Base-by-base conservation (phyloP, 768 basidiomycete genomes). In the Leccinum variicolor region DNA sequence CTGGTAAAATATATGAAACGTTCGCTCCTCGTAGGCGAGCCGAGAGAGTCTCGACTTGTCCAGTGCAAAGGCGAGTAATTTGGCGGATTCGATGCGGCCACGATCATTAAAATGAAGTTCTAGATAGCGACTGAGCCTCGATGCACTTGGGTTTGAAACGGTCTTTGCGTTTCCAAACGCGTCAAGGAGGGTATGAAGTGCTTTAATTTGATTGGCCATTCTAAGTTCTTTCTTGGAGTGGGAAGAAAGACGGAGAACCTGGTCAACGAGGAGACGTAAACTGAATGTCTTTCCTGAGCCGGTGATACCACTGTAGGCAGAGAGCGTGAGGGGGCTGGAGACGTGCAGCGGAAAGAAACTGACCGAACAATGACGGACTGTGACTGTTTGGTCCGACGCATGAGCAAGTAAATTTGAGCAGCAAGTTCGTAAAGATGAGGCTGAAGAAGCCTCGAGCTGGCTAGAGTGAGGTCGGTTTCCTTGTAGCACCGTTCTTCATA, bases 151-250 rank as follows among this genome's bases (percentile, higher is more conserved):
- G 63, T 89, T 94, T 72, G 87, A 77, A 41, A 86, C 79, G 1
- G 94, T 92, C 72, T 97, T 98, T 50, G 92, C 86, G 68, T 91
- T 89, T 48, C 94, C 94, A 69, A 97, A 98, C 6, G 94, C 85
- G 69, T 92, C 87, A 61, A 97, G 85, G 34, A 98, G 74, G 28
- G 89, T 87, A 52, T 78, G 71, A 50, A 94, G 76, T 11, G 92
- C 86, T 63, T 86, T 85, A 69, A 96, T 78, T 69, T 93, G 92
- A 43, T 87, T 84, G 0, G 90, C 81, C 15, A 91, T 67, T 59
- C 79, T 84, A 2, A 76, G 71, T 67, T 94, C 90, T 62, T 85
- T 86, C 72, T 85, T 90, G 15, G 92, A 88, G 64, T 87, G 90
- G 21, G 90, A 75, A 9, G 94, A 92, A 1, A 96, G 85, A 17